Percentiles rank a stretch among this genome's conserved stretches.
These are phyloP conservation scores for Elaeis guineensis DNA, from an alignment of 176 grass and related monocot species.

Conservation along the genomic window DNA sequence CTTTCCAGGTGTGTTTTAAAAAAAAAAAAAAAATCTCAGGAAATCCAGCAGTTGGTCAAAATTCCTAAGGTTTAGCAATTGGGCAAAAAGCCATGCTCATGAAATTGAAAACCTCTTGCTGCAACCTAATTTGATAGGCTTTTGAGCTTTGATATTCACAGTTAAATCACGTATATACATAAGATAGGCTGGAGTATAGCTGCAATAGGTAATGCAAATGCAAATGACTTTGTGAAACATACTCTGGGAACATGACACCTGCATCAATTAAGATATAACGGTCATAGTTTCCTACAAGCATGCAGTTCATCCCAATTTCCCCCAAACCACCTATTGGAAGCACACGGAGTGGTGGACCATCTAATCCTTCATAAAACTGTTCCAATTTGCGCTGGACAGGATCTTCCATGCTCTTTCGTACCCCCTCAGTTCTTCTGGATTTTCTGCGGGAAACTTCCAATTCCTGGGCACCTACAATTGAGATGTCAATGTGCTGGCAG, in stretches of 20 bases:
- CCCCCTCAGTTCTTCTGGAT: conserved; percentile 56
- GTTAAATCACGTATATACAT: too few relatives aligned
- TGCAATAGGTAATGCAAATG: too few relatives aligned
- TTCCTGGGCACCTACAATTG: conserved; percentile 16
- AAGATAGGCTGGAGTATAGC: too few relatives aligned
- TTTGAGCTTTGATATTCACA: too few relatives aligned
- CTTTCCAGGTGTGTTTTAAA: too few relatives aligned
- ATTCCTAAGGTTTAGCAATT: too few relatives aligned
- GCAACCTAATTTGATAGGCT: too few relatives aligned
- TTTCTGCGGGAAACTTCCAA: conserved; percentile 43
- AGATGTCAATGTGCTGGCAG: neutral
- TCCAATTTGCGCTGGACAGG: conserved; percentile 93
- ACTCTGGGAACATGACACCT: conserved; percentile 98
- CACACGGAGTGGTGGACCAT: conserved; percentile 86
- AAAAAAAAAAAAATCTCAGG: too few relatives aligned
- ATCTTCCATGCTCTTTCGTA: conserved; percentile 85
- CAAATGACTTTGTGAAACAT: conserved; percentile 20
- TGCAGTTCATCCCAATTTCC: conserved; percentile 99
- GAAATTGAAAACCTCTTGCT: too few relatives aligned
- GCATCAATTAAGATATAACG: conserved; percentile 97
- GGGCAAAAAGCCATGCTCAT: too few relatives aligned
- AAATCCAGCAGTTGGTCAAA: too few relatives aligned
- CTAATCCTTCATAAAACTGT: conserved; percentile 86
- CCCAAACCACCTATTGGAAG: conserved; percentile 94
- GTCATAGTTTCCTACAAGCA: conserved; percentile 94